phyloP scores from a whole-genome alignment of 2,329 filamentous ascomycete species.

The Claviceps maximensis region DNA sequence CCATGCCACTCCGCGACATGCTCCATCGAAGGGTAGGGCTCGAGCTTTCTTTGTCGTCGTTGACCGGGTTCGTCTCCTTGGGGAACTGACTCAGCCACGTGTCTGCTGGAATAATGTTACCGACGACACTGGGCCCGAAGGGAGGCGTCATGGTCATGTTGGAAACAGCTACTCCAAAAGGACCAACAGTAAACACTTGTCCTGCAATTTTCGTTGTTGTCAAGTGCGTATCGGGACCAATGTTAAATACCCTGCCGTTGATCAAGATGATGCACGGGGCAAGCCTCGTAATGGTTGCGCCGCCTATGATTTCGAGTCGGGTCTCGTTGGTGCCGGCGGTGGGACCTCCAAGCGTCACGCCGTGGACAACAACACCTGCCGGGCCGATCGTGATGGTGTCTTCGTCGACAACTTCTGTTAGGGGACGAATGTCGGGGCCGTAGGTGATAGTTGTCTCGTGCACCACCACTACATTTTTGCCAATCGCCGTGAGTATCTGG shows the following conservation, averaged over 20 bases:
- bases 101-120: conserved; percentile 24
- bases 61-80: conserved; percentile 13
- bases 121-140: conserved; percentile 29
- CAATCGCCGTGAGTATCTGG: conserved; percentile 31
- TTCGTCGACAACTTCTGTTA: conserved; percentile 31
- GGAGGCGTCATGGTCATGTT: conserved; percentile 32
- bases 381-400: conserved; percentile 39
- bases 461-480: conserved; percentile 26
- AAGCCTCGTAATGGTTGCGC: conserved; percentile 37
- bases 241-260: conserved; percentile 34
- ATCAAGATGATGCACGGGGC: conserved; percentile 37
- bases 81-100: conserved; percentile 13
- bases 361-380: conserved; percentile 26
- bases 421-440: conserved; percentile 19
- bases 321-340: conserved; percentile 23
- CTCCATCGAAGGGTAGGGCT: conserved; percentile 7
- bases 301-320: conserved; percentile 35
- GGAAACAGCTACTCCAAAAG: conserved; percentile 32
- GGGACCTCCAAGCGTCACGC: conserved; percentile 30
- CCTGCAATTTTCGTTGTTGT: conserved; percentile 34
- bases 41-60: conserved; percentile 11
- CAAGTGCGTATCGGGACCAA: conserved; percentile 30
- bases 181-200: conserved; percentile 36
- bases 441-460: conserved; percentile 33
- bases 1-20: conserved; percentile 9